These are phyloP conservation scores for Chlorella sorokiniana DNA, from an alignment of 139 green algal species.

Conservation along the genomic window DNA sequence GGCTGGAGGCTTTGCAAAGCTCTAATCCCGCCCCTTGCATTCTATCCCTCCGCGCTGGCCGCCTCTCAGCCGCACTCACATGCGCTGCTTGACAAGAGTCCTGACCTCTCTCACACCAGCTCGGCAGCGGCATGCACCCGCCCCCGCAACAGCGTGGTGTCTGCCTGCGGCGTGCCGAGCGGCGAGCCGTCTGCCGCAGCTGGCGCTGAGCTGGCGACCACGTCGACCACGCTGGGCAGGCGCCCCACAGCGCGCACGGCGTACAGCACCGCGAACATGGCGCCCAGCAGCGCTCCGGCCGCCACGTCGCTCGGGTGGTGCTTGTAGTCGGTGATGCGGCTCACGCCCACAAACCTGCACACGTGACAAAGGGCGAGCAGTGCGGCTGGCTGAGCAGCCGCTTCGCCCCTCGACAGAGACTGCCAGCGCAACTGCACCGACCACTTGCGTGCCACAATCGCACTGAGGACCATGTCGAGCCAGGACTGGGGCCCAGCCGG, in stretches of 20 bases:
- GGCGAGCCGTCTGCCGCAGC: background rate
- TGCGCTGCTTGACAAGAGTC: too few relatives aligned
- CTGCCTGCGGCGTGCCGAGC: background rate
- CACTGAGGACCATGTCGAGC: too few relatives aligned
- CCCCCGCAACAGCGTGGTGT: background rate
- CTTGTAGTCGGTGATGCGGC: conserved; percentile 43
- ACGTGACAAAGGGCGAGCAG: background rate
- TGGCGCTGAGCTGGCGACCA: too few relatives aligned
- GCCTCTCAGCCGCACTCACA: too few relatives aligned
- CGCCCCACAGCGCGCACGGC: background rate
- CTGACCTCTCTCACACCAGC: too few relatives aligned
- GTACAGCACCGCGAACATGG: conserved; percentile 26
- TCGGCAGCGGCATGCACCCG: background rate
- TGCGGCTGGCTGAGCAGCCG: background rate
- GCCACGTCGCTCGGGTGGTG: conserved; percentile 41
- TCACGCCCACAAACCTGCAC: conserved; percentile 33
- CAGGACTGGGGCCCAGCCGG: too few relatives aligned
- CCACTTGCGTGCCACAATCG: too few relatives aligned
- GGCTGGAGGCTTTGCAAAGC: too few relatives aligned
- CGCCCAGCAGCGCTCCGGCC: conserved; percentile 36
- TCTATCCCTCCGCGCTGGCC: too few relatives aligned
- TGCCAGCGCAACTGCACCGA: too few relatives aligned
- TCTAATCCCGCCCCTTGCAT: too few relatives aligned
- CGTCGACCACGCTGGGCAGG: background rate
- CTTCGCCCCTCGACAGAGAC: too few relatives aligned